Conservation (phyloP, 495 filamentous ascomycete genomes). For the Podospora didyma region DNA sequence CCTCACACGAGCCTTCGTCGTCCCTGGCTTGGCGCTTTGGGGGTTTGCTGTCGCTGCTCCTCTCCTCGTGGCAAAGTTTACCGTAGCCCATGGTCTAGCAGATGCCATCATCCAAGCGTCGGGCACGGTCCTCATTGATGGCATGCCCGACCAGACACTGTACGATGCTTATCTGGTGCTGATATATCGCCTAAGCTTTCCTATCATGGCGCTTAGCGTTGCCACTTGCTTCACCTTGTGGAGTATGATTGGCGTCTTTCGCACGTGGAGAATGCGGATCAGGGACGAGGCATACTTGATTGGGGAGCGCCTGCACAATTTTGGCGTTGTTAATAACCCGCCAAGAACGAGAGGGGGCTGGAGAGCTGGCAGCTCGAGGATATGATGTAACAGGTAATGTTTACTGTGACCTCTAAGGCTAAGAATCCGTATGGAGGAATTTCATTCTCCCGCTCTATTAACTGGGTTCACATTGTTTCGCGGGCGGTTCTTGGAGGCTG, state of each 20-base stretch:
- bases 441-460: too few relatives aligned
- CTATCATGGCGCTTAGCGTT: conserved; percentile 48
- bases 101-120: conserved; percentile 9
- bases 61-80: conserved; percentile 25
- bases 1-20: conserved; percentile 76
- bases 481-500: too few relatives aligned
- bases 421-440: too few relatives aligned
- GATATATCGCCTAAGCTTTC: conserved; percentile 73
- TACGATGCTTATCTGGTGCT: conserved; percentile 46
- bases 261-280: conserved; percentile 76
- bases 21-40: conserved; percentile 63
- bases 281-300: conserved; percentile 94
- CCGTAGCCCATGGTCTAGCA: conserved; percentile 29
- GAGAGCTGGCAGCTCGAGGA: conserved; percentile 24
- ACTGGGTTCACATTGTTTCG: too few relatives aligned
- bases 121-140: conserved; percentile 17
- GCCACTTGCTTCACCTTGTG: conserved; percentile 28
- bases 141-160: conserved; percentile 24
- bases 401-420: too few relatives aligned
- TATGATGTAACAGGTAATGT: conserved; percentile 11
- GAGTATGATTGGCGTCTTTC: conserved; percentile 59
- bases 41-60: conserved; percentile 57
- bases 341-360: conserved; percentile 22
- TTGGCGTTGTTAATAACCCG: conserved; percentile 55
- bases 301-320: conserved; percentile 90